Percentiles rank a stretch among this genome's conserved stretches.
These are phyloP conservation scores for Melanogaster broomeanus DNA, from an alignment of 768 basidiomycete species.

Conservation along the genomic window DNA sequence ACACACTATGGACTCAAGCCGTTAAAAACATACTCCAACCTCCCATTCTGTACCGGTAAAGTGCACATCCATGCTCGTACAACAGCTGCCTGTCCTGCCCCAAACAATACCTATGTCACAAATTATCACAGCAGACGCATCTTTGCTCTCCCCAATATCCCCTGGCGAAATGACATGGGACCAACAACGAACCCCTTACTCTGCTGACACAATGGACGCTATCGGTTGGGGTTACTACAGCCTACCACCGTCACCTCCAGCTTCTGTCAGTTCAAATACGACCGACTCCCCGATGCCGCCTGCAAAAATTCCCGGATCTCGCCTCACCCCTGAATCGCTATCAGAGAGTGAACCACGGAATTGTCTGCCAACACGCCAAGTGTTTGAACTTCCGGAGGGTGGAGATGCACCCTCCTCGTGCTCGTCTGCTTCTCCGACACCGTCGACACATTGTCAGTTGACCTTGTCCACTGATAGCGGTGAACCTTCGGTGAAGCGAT, in stretches of 20 bases:
- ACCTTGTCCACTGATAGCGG: constrained; percentile 36
- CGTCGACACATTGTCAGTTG: constrained; percentile 32
- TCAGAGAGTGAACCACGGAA: constrained; percentile 48
- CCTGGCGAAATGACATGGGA: constrained; percentile 51
- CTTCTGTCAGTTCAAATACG: constrained; percentile 44
- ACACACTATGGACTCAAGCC: constrained; percentile 15
- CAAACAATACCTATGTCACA: constrained; percentile 53
- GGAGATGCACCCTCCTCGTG: constrained; percentile 35
- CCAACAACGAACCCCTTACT: constrained; percentile 37
- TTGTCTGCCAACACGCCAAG: constrained; percentile 70
- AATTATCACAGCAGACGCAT: constrained; percentile 58
- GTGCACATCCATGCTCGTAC: constrained; percentile 11
- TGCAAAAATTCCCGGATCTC: constrained; percentile 52
- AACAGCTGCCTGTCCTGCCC: constrained; percentile 12
- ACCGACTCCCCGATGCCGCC: constrained; percentile 48
- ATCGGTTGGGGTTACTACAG: constrained; percentile 52
- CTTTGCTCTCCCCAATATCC: constrained; percentile 55
- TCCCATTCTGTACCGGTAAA: constrained; percentile 8
- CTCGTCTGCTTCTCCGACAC: constrained; percentile 32
- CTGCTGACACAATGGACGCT: constrained; percentile 35
- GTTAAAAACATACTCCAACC: constrained; percentile 20
- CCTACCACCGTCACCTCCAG: constrained; percentile 49
- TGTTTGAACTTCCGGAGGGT: constrained; percentile 60
- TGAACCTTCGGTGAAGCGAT: constrained; percentile 32
- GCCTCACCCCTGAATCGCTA: constrained; percentile 44